A percentile compares a stretch with the other conserved stretches of the same genome.
Conservation (phyloP, 2,329 filamentous ascomycete genomes). For the Pseudopithomyces chartarum region DNA sequence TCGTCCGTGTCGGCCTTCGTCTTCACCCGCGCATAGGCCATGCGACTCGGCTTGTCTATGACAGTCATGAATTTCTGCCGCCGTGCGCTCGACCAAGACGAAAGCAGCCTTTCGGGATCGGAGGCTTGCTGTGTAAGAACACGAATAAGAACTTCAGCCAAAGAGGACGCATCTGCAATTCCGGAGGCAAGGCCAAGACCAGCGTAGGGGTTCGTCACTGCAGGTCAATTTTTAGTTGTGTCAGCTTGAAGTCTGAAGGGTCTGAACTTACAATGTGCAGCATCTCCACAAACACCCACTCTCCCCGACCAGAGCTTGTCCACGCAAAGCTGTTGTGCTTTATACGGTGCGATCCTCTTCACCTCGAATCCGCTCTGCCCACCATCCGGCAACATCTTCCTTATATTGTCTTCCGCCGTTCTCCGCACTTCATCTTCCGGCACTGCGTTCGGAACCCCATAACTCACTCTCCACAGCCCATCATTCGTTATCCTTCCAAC, state of each 20-base stretch:
- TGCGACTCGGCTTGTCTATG: conserved; percentile 39
- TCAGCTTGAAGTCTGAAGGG: background rate
- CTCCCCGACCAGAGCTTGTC: conserved; percentile 36
- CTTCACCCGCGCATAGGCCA: conserved; percentile 34
- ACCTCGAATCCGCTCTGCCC: conserved; percentile 32
- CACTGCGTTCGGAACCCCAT: conserved; percentile 41
- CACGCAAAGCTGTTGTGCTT: conserved; percentile 48
- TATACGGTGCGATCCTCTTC: conserved; percentile 45
- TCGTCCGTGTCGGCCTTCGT: conserved; percentile 31
- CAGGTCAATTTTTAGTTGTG: background rate
- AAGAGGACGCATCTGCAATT: conserved; percentile 40
- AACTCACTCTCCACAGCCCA: conserved; percentile 46
- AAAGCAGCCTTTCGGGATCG: conserved; percentile 32
- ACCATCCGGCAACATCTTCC: conserved; percentile 35
- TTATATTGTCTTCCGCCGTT: conserved; percentile 33
- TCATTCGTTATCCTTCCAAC: conserved; percentile 40
- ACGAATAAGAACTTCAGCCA: conserved; percentile 32
- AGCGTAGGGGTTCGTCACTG: conserved; percentile 45
- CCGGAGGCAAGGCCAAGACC: conserved; percentile 42
- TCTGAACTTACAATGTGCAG: conserved; percentile 40
- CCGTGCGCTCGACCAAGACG: conserved; percentile 41
- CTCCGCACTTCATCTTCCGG: conserved; percentile 36
- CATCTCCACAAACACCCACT: conserved; percentile 46
- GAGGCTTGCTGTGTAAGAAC: conserved; percentile 24
- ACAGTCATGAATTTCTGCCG: conserved; percentile 41